Evolutionary conservation across 2,329 filamentous ascomycete genomes (phyloP).

Genomic region (Diaporthe ilicicola): DNA sequence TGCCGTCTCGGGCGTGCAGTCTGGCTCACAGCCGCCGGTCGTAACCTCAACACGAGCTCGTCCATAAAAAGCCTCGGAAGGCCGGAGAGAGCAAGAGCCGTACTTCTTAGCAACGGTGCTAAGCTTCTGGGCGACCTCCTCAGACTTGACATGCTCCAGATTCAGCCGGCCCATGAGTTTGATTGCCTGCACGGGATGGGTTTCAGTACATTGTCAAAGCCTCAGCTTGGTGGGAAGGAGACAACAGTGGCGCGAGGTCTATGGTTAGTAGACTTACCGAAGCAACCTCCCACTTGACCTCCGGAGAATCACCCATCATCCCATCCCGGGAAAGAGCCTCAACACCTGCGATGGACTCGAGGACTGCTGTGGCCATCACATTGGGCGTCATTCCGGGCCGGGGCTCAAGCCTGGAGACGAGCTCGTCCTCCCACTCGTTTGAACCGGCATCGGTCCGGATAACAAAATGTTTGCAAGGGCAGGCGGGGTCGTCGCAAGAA

Average conservation of each 20-base stretch:
- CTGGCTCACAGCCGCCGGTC: not conserved
- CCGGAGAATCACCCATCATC: not conserved
- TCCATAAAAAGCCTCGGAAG: not conserved
- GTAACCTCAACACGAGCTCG: not conserved
- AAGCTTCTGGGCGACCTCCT: not conserved
- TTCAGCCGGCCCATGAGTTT: not conserved
- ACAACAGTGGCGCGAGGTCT: too few species aligned
- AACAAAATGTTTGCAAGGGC: not conserved
- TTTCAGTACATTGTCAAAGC: not conserved
- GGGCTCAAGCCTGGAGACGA: not conserved
- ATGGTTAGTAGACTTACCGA: not conserved
- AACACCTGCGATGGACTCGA: conserved; percentile 1
- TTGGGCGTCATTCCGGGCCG: not conserved
- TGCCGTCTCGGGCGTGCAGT: not conserved
- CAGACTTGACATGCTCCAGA: not conserved
- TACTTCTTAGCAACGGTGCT: not conserved
- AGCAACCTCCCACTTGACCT: not conserved
- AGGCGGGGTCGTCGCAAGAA: not conserved
- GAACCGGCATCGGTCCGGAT: not conserved
- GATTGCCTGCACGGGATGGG: not conserved
- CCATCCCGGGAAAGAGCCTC: not conserved
- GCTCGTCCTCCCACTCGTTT: not conserved
- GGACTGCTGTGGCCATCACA: not conserved
- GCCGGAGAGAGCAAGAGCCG: not conserved
- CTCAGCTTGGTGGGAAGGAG: not conserved